Conservation (phyloP, 257 asterid genomes). For the Misopates orontium region DNA sequence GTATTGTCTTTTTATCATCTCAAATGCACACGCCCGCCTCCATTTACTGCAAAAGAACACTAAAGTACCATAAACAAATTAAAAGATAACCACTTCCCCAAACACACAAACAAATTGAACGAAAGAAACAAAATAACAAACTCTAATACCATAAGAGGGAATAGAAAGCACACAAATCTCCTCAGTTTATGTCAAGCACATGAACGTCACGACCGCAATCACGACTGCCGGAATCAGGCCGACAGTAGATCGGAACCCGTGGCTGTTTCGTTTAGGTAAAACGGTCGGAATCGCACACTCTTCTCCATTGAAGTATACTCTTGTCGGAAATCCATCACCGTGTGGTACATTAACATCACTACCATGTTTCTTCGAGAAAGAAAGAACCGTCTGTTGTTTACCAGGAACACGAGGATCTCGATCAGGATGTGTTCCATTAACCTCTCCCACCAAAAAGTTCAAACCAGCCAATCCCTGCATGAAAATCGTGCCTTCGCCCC, state of each 20-base stretch:
- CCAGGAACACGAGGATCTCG: conserved; percentile 79
- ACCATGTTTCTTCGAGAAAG: conserved; percentile 61
- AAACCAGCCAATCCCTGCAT: conserved; percentile 88
- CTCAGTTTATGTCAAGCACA: conserved; percentile 45
- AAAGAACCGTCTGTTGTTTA: conserved; percentile 82
- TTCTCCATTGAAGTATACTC: conserved; percentile 78
- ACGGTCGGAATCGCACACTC: conserved; percentile 76
- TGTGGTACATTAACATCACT: conserved; percentile 32
- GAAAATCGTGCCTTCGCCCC: conserved; percentile 48
- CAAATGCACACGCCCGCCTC: background rate
- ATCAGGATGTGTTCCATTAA: conserved; percentile 68
- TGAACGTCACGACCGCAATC: conserved; percentile 41
- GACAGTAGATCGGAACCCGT: conserved; percentile 23
- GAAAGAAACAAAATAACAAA: background rate
- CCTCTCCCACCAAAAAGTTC: conserved; percentile 73
- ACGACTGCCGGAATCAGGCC: conserved; percentile 38
- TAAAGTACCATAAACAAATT: background rate
- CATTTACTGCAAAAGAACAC: conserved; percentile 2
- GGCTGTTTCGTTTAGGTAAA: conserved; percentile 39
- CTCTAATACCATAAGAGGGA: conserved; percentile 9
- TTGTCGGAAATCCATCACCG: conserved; percentile 93
- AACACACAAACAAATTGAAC: too few relatives aligned
- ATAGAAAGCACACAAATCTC: background rate
- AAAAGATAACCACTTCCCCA: background rate
- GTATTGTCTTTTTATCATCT: background rate